These are phyloP conservation scores for Vicia faba DNA, from an alignment of 306 rosid species.

Conservation along the genomic window DNA sequence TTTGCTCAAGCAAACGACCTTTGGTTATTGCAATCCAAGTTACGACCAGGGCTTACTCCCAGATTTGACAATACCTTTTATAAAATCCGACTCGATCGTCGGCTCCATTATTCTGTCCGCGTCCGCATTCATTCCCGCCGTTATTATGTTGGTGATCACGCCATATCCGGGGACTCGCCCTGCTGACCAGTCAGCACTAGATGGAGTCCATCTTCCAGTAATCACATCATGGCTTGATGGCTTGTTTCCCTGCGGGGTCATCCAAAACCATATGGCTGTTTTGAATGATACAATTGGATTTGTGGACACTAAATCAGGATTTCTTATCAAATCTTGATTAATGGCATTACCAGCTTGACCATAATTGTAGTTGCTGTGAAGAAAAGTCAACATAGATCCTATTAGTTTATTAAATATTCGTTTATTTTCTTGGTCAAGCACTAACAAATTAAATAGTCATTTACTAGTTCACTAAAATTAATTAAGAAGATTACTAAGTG, in stretches of 20 bases:
- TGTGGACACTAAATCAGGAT: constrained; percentile 60
- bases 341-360: constrained; percentile 55
- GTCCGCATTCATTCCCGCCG: constrained; percentile 41
- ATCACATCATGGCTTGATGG: constrained; percentile 76
- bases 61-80: constrained; percentile 37
- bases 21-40: constrained; percentile 51
- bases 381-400: not conserved
- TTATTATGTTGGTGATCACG: constrained; percentile 47
- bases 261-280: constrained; percentile 81
- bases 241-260: constrained; percentile 67
- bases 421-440: not conserved
- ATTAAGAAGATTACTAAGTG: constrained; percentile 40
- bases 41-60: constrained; percentile 36
- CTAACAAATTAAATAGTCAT: no score
- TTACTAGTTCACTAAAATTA: no score
- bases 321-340: constrained; percentile 38
- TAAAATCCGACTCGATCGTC: constrained; percentile 40
- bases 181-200: constrained; percentile 45
- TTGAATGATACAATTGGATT: constrained; percentile 54
- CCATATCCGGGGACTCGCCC: constrained; percentile 46
- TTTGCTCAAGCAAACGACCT: constrained; percentile 30
- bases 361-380: constrained; percentile 66
- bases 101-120: constrained; percentile 24
- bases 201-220: constrained; percentile 51
- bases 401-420: not conserved